Conservation (phyloP, 331 rosid species). For the Stylosanthes scabra region DNA sequence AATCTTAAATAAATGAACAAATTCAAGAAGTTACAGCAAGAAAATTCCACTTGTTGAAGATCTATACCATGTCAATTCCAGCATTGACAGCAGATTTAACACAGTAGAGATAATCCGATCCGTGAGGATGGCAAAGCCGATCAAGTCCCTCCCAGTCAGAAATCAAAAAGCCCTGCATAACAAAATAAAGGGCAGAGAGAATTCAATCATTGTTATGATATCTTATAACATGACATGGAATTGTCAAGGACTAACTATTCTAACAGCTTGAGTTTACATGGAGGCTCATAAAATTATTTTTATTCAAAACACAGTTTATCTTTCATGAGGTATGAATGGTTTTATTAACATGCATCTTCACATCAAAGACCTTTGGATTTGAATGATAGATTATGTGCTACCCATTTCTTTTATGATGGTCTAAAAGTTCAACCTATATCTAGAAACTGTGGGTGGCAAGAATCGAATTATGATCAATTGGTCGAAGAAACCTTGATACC, state of each 20-base stretch:
- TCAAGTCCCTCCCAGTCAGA: slow-evolving; percentile 89
- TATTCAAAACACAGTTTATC: too few species aligned
- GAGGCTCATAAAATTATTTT: too few species aligned
- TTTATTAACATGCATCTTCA: not conserved
- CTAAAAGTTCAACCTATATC: too few species aligned
- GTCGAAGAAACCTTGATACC: not conserved
- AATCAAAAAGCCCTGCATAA: slow-evolving; percentile 80
- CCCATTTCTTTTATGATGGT: not conserved
- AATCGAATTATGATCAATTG: not conserved
- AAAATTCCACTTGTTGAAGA: not conserved
- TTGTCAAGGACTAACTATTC: not conserved
- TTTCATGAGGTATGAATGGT: not conserved
- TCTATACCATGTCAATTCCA: slow-evolving; percentile 85
- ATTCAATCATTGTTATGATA: not conserved
- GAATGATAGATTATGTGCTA: not conserved
- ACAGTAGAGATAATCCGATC: slow-evolving; percentile 67
- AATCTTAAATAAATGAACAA: slow-evolving; percentile 20
- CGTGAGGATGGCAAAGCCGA: slow-evolving; percentile 59
- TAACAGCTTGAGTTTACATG: slow-evolving; percentile 7
- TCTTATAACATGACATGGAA: not conserved
- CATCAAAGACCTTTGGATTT: not conserved
- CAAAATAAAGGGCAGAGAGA: slow-evolving; percentile 23
- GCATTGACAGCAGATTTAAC: slow-evolving; percentile 73
- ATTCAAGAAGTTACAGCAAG: not conserved
- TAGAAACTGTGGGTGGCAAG: not conserved